Conservation (phyloP, 768 basidiomycete genomes). For the Kwoniella shandongensis region DNA sequence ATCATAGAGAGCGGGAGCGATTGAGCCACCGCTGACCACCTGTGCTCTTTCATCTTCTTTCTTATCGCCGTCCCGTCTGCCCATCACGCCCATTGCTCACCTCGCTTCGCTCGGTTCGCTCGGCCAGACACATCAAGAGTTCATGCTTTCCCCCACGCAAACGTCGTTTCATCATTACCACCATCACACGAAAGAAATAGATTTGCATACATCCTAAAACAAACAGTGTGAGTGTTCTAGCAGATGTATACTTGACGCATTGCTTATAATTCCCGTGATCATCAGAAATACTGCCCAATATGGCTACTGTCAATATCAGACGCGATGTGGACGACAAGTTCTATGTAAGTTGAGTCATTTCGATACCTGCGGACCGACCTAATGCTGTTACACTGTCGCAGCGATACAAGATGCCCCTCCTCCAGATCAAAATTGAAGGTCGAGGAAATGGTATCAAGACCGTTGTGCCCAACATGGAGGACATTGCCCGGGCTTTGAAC, state of each 20-base stretch:
- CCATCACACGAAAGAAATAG: slow-evolving; percentile 20
- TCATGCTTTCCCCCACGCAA: slow-evolving; percentile 21
- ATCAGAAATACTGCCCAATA: slow-evolving; percentile 33
- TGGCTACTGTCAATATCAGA: slow-evolving; percentile 54
- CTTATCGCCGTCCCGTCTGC: neutral
- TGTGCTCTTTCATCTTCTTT: no score
- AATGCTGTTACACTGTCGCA: neutral
- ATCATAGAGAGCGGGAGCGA: no score
- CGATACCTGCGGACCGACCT: neutral
- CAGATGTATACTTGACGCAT: neutral
- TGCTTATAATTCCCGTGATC: neutral
- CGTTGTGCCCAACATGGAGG: slow-evolving; percentile 96
- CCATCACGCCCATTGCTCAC: no score
- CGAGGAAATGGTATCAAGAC: slow-evolving; percentile 99
- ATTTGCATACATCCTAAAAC: slow-evolving; percentile 18
- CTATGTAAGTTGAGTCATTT: slow-evolving; percentile 38
- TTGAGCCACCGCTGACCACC: no score
- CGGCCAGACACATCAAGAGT: slow-evolving; percentile 21
- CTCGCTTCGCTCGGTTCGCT: slow-evolving; percentile 5
- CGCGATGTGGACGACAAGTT: slow-evolving; percentile 55
- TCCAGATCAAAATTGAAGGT: slow-evolving; percentile 95
- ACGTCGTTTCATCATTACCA: slow-evolving; percentile 7
- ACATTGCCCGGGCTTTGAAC: slow-evolving; percentile 90
- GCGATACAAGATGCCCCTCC: slow-evolving; percentile 79
- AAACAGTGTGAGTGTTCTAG: neutral